These are phyloP conservation scores for Gossypium schwendimanii DNA, from an alignment of 441 rosid species.

Conservation along the genomic window DNA sequence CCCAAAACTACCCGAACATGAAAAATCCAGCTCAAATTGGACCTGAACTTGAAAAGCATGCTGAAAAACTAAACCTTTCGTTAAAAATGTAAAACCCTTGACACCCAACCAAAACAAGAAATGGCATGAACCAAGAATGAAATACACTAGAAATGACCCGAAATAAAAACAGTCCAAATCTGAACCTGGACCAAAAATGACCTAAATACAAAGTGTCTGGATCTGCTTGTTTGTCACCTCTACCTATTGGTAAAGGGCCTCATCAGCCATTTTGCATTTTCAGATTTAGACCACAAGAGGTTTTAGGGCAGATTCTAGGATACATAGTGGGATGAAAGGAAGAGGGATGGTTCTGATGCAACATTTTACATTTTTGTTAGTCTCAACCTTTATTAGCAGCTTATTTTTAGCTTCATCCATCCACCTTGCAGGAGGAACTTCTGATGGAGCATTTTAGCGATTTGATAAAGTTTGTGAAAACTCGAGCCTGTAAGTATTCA, in stretches of 20 bases:
- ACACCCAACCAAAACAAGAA: background rate
- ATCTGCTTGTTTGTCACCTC: background rate
- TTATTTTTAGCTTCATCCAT: background rate
- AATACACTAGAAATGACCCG: background rate
- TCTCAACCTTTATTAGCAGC: background rate
- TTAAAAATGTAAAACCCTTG: background rate
- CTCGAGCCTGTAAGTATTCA: slow-evolving; percentile 67
- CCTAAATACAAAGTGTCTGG: background rate
- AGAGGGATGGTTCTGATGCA: background rate
- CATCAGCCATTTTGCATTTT: background rate
- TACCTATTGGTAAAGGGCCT: background rate
- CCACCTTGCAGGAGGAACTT: slow-evolving; percentile 70
- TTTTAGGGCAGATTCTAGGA: background rate
- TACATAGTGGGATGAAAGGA: background rate
- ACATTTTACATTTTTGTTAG: background rate
- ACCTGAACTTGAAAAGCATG: background rate
- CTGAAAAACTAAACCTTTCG: background rate
- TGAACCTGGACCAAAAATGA: background rate
- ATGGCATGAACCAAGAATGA: background rate
- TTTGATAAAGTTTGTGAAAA: slow-evolving; percentile 85
- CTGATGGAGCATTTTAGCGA: slow-evolving; percentile 86
- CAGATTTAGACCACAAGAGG: background rate
- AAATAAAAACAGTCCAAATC: background rate
- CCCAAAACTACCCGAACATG: background rate
- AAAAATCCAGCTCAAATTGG: background rate